Evolutionary conservation across 768 basidiomycete genomes (phyloP), one percentile per base, ranked within the genome.

Genomic region (Leccinum sublutescens): DNA sequence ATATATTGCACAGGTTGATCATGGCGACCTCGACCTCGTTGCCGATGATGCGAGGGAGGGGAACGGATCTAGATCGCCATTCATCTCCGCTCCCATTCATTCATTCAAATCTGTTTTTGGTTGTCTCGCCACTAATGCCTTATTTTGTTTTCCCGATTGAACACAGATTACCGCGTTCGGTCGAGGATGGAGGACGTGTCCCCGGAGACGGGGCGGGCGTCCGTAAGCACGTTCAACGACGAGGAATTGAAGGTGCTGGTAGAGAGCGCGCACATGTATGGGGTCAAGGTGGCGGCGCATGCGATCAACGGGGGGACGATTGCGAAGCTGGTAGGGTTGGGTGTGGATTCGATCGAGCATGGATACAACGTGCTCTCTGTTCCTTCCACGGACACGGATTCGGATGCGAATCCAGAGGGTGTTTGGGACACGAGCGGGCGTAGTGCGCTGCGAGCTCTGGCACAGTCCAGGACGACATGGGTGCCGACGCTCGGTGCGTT

Each of bases 241-340:
- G 71, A 76, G 8, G 85, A 85, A 66, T 63, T 85, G 27, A 59
- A 71, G 36, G 77, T 74, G 4, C 79, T 86, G 73, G 79, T 85
- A n/a, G 66, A 72, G 56, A 78, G 82, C 10, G 83, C 83, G 0
- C 83, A 83, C 63, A 66, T 68, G 4, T 72, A 78, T 50, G 82
- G 81, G 12, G 81, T 83, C 63, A 84, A 84, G 65, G 81, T 86
- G 52, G 83, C 84, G 2, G 83, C 81, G 0, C 87, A 88, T 66
- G 78, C 82, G 14, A 75, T 74, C 0, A 59, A 72, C 11, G 64
- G 66, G 33, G 57, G 63, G 9, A 74, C 72, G 33, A 74, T 82
- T 5, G 67, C 76, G 17, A 65, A 67, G 5, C 67, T 80, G 9
- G 36, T 61, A 57, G 21, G 19, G 19, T 21, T 67, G 29, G 65